Evolutionary conservation across 1,284 basidiomycete species (phyloP), one percentile per base, ranked within the genome.

Genomic region (Bondarzewia mesenterica): DNA sequence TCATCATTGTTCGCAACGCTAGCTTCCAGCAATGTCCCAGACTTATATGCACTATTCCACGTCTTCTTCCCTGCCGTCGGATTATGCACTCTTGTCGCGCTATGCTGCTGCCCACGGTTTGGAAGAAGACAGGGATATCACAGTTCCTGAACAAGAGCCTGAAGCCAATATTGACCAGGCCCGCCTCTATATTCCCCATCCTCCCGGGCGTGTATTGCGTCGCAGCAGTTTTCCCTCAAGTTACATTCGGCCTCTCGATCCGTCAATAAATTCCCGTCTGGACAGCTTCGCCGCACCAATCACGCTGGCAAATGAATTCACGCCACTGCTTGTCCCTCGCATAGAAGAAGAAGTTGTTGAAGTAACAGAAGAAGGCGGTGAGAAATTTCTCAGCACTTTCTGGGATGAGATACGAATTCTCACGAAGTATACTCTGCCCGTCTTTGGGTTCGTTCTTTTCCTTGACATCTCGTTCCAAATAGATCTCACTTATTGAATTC

Each of bases 401-500:
- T 69, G 70, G 58, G 77, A 85, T 49, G 85, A 89, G 58, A 57
- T 81, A 0, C 56, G 61, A n/a, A 77, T 82, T 27, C 68, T 90
- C 14, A 52, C 70, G 1, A 71, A 73, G 60, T 90, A 85, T 60
- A 76, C 85, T 10, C 60, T 81, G 18, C 87, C 88, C 3, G 77
- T 87, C 27, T 79, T 80, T 54, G 75, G 75, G 81, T 83, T 48
- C 46, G 75, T 43, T 2, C 25, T 41, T 21, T 39, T 46, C n/a
- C 16, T 35, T 51, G 21, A 38, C 22, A 18, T 12, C 40, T 25
- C 22, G 44, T 6, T n/a, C n/a, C n/a, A n/a, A 46, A 44, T 18
- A 46, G 14, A 1, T 27, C 1, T 23, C 8, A 16, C 25, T n/a
- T n/a, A 27, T n/a, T 18, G 18, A 2, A 2, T 3, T 23, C 41